A percentile compares a stretch with the other conserved stretches of the same genome.
Conservation (phyloP, 1,284 basidiomycete genomes). For the Rhizoctonia solani region DNA sequence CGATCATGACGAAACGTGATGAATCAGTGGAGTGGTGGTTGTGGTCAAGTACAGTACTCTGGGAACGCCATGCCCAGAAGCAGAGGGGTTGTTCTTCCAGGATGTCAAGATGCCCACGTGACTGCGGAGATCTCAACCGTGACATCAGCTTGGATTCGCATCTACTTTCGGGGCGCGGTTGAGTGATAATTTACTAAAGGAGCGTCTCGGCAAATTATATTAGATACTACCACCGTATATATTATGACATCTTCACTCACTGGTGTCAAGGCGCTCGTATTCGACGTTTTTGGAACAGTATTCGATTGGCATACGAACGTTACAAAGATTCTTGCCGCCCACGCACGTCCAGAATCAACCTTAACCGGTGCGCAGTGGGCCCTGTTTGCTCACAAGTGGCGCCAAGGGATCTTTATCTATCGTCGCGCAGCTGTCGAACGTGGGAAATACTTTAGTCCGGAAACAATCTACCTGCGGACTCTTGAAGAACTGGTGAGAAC, state of each 20-base stretch:
- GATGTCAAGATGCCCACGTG: not conserved
- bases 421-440: conserved; percentile 21
- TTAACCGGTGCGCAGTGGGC: conserved; percentile 13
- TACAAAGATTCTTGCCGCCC: conserved; percentile 23
- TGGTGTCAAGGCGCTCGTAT: conserved; percentile 1
- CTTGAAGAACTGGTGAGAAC: conserved; percentile 35
- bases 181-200: no score
- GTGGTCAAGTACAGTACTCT: conserved; percentile 2
- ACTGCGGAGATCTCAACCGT: conserved; percentile 3
- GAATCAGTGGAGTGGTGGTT: conserved; percentile 14
- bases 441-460: conserved; percentile 33
- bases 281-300: conserved; percentile 30
- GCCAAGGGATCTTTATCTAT: conserved; percentile 35
- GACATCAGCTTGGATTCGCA: conserved; percentile 29
- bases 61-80: conserved; percentile 2
- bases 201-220: no score
- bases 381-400: conserved; percentile 37
- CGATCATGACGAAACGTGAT: not conserved
- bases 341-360: conserved; percentile 28
- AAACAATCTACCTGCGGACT: conserved; percentile 33
- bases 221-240: no score
- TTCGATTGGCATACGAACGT: conserved; percentile 42
- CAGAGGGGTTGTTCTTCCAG: not conserved
- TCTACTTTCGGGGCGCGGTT: no score
- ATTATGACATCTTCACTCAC: not conserved